Evolutionary conservation across 2,329 filamentous ascomycete genomes (phyloP).

Genomic region (Scortechinia acanthostroma): DNA sequence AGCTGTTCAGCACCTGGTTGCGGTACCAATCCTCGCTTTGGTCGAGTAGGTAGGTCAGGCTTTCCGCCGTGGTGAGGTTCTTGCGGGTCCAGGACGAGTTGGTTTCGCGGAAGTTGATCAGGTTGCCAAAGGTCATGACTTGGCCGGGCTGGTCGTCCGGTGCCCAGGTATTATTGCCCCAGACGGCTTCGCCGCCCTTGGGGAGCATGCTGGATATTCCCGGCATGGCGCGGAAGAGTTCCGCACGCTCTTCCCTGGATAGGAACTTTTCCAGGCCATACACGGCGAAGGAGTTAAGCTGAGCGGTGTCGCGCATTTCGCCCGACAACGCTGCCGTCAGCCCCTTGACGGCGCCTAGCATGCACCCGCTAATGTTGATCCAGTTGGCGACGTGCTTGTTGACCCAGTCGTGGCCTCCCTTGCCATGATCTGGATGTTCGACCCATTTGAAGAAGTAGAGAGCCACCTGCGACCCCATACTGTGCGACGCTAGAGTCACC

Average conservation of each 20-base stretch:
- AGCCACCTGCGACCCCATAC: conserved; percentile 93
- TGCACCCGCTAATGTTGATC: conserved; percentile 97
- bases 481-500: conserved; percentile 81
- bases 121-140: conserved; percentile 67
- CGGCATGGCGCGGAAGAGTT: conserved; percentile 94
- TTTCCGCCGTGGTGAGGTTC: conserved; percentile 77
- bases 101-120: conserved; percentile 74
- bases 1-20: conserved; percentile 64
- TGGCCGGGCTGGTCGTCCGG: conserved; percentile 78
- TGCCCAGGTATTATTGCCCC: conserved; percentile 81
- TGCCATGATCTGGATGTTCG: conserved; percentile 56
- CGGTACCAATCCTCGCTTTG: conserved; percentile 81
- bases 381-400: conserved; percentile 84
- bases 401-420: conserved; percentile 81
- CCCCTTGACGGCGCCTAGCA: conserved; percentile 90
- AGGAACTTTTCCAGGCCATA: conserved; percentile 96
- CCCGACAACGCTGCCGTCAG: conserved; percentile 85
- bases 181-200: conserved; percentile 87
- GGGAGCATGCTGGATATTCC: conserved; percentile 95
- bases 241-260: conserved; percentile 79
- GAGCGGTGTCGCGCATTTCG: conserved; percentile 97
- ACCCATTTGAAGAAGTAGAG: conserved; percentile 44
- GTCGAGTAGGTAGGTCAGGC: conserved; percentile 70
- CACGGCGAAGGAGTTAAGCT: conserved; percentile 91
- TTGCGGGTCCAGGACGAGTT: conserved; percentile 56